Conservation (phyloP, 1,284 basidiomycete species). For the Sphaerobolus stellatus region DNA sequence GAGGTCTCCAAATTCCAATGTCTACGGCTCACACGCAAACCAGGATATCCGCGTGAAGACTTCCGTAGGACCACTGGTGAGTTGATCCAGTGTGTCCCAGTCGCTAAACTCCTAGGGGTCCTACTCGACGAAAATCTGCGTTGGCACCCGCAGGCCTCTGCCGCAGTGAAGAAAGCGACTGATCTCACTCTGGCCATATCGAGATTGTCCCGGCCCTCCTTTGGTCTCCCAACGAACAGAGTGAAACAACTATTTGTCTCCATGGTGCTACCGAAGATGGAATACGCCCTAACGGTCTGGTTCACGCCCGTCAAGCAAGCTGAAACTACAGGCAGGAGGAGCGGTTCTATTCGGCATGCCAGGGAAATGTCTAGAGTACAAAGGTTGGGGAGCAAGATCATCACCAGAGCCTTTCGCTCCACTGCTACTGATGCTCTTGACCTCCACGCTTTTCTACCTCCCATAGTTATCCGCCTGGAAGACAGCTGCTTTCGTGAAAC, state of each 20-base stretch:
- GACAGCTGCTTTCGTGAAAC: constrained; percentile 21
- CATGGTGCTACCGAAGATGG: neutral
- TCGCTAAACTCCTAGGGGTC: too few relatives aligned
- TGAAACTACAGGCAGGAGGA: neutral
- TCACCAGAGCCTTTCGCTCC: constrained; percentile 6
- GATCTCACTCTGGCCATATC: neutral
- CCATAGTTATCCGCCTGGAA: constrained; percentile 27
- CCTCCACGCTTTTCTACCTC: constrained; percentile 19
- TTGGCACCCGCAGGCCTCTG: too few relatives aligned
- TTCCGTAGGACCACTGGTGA: too few relatives aligned
- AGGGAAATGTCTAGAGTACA: constrained; percentile 5
- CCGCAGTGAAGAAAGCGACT: too few relatives aligned
- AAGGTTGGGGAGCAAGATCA: constrained; percentile 1
- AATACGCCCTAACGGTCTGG: too few relatives aligned
- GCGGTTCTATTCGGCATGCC: neutral
- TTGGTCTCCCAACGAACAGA: neutral
- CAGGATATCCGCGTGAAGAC: too few relatives aligned
- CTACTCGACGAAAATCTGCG: too few relatives aligned
- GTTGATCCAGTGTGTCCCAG: too few relatives aligned
- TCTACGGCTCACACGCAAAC: too few relatives aligned
- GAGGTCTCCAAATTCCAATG: too few relatives aligned
- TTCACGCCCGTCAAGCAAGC: neutral
- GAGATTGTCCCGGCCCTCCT: neutral
- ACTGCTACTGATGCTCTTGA: constrained; percentile 2
- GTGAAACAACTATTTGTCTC: neutral